These are phyloP conservation scores for Cytospora piceae DNA, from an alignment of 2,329 filamentous ascomycete species.

Conservation along the genomic window DNA sequence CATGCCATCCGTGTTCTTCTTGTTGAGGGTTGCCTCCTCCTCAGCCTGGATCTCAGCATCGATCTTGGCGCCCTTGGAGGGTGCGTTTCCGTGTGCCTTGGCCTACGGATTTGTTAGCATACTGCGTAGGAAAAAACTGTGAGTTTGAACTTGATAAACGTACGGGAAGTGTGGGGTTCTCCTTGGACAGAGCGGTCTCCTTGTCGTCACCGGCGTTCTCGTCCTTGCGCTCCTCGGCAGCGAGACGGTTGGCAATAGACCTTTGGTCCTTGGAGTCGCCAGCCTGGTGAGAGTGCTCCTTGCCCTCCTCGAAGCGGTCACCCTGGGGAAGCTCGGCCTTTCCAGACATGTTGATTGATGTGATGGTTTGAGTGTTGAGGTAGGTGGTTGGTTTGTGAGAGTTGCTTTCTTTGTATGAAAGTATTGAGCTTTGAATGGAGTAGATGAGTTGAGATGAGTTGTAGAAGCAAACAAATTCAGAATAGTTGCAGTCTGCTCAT, in stretches of 20 bases:
- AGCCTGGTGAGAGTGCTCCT: constrained; percentile 67
- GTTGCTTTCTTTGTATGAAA: neutral
- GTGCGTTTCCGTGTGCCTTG: constrained; percentile 71
- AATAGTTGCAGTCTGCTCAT: neutral
- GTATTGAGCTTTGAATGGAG: neutral
- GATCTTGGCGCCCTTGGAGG: constrained; percentile 71
- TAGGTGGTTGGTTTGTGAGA: neutral
- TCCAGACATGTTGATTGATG: constrained; percentile 40
- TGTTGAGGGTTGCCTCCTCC: constrained; percentile 66
- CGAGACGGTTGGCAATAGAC: constrained; percentile 72
- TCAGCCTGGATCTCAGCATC: constrained; percentile 71
- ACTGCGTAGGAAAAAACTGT: neutral
- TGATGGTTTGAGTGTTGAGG: neutral
- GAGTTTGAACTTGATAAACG: constrained; percentile 37
- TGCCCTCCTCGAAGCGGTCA: constrained; percentile 72
- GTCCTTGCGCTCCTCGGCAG: constrained; percentile 60
- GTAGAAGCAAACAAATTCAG: neutral
- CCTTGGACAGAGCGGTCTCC: constrained; percentile 50
- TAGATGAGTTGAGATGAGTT: constrained; percentile 9
- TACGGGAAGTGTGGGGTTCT: constrained; percentile 65
- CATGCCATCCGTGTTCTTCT: constrained; percentile 53
- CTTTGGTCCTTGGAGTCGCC: constrained; percentile 77
- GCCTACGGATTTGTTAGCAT: constrained; percentile 46
- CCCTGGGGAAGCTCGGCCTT: constrained; percentile 56
- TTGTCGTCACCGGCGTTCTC: constrained; percentile 44